Base-by-base conservation (phyloP, 169 alveolate species). In the Plasmodium inui region DNA sequence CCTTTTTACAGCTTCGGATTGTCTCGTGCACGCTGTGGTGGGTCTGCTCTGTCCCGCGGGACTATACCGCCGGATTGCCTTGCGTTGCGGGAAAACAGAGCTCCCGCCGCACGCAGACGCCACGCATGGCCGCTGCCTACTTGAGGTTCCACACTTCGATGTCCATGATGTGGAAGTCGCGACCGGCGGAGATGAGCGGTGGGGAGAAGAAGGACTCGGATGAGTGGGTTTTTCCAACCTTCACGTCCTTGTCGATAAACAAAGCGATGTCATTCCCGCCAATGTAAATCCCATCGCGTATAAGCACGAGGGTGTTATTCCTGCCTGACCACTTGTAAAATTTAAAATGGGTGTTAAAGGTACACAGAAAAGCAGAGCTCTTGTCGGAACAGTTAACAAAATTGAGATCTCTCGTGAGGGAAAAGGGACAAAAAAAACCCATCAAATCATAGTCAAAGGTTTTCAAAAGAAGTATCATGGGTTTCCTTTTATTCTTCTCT, bases 401-500 rank as follows among this genome's bases (percentile, higher is more conserved):
- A 78, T 86, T 74, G 67, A 50, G 26, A 55, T 86, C 93, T 86
- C 93, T 86, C 22, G 76, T 86, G n/a, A 86, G 67, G 14, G 93
- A 86, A 76, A 86, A 86, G 32, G 93, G 93, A 32, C 93, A 86
- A 76, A 74, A 86, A n/a, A 86, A 86, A n/a, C 93, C 93, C 44
- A 86, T 22, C 46, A 86, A 86, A 28, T 86, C 93, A 37, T 53
- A 70, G 32, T 86, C 93, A 67, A 86, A 86, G 1, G 93, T 86
- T 74, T 86, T 73, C 53, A 86, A 76, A 50, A 86, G 74, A 46
- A 86, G 79, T 12, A 86, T 86, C 93, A 86, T 86, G 9, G 93
- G 93, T 86, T 86, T 86, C 71, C 80, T 86, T 86, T 86, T 86
- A 86, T 86, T 86, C 53, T 57, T 86, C 76, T 86, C 93, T 50